Percentiles rank a stretch among this genome's conserved stretches.
These are phyloP conservation scores for Trichoderma harzianum DNA, from an alignment of 2,329 filamentous ascomycete genomes.

Conservation along the genomic window DNA sequence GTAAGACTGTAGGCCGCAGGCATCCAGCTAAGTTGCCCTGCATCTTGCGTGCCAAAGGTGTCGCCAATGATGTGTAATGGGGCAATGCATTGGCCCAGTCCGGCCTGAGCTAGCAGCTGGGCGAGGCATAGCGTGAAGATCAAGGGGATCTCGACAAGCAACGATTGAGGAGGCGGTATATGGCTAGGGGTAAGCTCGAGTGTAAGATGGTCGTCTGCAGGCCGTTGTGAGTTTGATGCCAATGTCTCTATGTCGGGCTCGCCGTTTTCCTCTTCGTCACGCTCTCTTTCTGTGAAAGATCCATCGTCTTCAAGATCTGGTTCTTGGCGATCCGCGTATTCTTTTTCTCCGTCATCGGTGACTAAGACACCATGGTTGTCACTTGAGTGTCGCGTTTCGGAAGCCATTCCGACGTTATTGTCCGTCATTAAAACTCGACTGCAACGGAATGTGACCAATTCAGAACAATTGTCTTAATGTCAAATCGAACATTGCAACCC, in stretches of 20 bases:
- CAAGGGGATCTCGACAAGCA: constrained; percentile 5
- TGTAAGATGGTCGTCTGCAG: neutral
- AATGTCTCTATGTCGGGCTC: neutral
- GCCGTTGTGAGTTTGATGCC: neutral
- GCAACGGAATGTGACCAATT: neutral
- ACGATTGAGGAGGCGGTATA: neutral
- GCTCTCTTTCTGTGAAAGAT: neutral
- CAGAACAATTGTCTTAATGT: neutral
- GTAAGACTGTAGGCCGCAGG: constrained; percentile 52
- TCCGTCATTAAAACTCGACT: no score
- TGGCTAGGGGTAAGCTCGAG: constrained; percentile 8
- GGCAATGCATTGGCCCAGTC: constrained; percentile 22
- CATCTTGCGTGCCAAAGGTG: constrained; percentile 37
- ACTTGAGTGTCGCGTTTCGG: neutral
- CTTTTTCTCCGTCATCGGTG: neutral
- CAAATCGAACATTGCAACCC: neutral
- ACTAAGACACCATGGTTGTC: neutral
- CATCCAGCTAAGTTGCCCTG: constrained; percentile 48
- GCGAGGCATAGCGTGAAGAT: constrained; percentile 22
- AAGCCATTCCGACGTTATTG: neutral
- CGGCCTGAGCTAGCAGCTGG: constrained; percentile 25
- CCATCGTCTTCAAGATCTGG: neutral
- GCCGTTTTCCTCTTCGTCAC: neutral
- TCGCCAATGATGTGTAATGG: constrained; percentile 42
- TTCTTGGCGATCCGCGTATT: neutral